Evolutionary conservation across 208 protist species (phyloP).

Genomic region (Eutreptiella sp.): DNA sequence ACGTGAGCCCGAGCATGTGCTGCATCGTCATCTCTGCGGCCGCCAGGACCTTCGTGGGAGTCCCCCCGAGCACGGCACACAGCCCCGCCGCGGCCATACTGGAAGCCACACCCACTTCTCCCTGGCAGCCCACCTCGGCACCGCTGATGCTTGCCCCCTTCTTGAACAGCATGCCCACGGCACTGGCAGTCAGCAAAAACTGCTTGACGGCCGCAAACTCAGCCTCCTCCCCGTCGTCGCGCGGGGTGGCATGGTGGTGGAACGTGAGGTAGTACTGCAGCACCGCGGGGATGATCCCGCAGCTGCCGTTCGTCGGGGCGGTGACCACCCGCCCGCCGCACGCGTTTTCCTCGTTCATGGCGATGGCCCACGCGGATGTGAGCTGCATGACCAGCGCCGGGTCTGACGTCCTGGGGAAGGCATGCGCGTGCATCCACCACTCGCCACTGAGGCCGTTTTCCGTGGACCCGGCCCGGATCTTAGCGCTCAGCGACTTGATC

Average conservation of each 20-base stretch:
- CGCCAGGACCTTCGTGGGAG: too few species aligned
- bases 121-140: conserved; percentile 53
- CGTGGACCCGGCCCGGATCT: too few species aligned
- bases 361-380: conserved; percentile 37
- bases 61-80: too few species aligned
- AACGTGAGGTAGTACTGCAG: conserved; percentile 34
- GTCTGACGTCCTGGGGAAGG: too few species aligned
- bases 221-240: too few species aligned
- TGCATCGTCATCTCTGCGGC: too few species aligned
- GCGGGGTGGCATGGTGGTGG: neutral
- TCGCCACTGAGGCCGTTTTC: too few species aligned
- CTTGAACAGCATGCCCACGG: conserved; percentile 45
- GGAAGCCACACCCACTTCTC: conserved; percentile 46
- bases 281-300: conserved; percentile 43
- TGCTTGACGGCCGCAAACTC: conserved; percentile 47
- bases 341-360: conserved; percentile 51
- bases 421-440: too few species aligned
- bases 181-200: conserved; percentile 37
- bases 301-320: conserved; percentile 44
- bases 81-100: conserved; percentile 47
- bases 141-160: conserved; percentile 41
- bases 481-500: too few species aligned
- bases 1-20: too few species aligned
- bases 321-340: conserved; percentile 41
- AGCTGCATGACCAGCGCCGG: too few species aligned